These are phyloP conservation scores for Groenewaldozyma auringiensis DNA, from an alignment of 1,139 yeast species.

Conservation along the genomic window DNA sequence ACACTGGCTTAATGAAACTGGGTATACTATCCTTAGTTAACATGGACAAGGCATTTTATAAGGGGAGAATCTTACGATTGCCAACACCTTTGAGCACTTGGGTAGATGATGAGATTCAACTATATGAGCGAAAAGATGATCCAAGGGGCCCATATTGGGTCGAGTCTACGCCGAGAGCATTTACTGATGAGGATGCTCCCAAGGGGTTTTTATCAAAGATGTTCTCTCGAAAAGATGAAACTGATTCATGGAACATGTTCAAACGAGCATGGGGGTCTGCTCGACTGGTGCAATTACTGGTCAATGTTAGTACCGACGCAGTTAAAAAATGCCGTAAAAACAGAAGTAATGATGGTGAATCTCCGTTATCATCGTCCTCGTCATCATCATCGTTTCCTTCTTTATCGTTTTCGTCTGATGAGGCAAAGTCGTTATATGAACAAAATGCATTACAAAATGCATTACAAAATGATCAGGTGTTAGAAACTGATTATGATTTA, in stretches of 20 bases:
- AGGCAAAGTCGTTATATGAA: constrained; percentile 12
- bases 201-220: background rate
- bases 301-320: background rate
- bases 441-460: background rate
- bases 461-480: no score
- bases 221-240: background rate
- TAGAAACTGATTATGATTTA: background rate
- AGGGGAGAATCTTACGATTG: constrained; percentile 50
- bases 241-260: no score
- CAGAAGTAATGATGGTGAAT: background rate
- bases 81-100: constrained; percentile 48
- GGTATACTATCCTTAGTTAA: constrained; percentile 60
- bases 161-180: constrained; percentile 3
- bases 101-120: constrained; percentile 36
- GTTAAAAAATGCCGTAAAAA: no score
- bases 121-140: background rate
- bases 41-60: constrained; percentile 58
- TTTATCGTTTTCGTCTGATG: constrained; percentile 5
- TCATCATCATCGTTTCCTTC: constrained; percentile 3
- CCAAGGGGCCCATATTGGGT: background rate
- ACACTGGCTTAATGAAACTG: constrained; percentile 49
- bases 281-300: background rate
- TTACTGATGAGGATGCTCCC: constrained; percentile 6
- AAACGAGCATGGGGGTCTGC: constrained; percentile 1
- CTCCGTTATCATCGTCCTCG: background rate